These are phyloP conservation scores for Carex kokanica DNA, from an alignment of 176 grass and related monocot genomes.

Conservation along the genomic window DNA sequence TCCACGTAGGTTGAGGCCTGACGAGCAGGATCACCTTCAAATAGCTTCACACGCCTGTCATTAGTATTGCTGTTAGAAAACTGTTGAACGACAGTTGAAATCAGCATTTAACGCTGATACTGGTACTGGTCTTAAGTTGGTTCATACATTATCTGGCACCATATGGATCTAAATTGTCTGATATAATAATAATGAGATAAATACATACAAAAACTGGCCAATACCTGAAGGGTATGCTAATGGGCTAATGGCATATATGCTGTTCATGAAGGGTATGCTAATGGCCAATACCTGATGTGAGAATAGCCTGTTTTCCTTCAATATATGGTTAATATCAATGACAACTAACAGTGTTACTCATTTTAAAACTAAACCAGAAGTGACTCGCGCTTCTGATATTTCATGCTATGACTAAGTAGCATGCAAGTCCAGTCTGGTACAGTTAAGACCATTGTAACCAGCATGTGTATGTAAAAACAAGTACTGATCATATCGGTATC, in stretches of 20 bases:
- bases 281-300: not conserved
- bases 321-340: not conserved
- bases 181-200: not conserved
- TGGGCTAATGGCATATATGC: not conserved
- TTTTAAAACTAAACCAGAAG: not conserved
- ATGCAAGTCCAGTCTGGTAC: not conserved
- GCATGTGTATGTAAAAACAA: not conserved
- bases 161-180: not conserved
- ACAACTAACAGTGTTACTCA: not conserved
- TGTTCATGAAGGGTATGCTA: not conserved
- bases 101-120: not conserved
- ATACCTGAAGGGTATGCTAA: not conserved
- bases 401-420: not conserved
- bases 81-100: not conserved
- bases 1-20: constrained; percentile 54
- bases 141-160: not conserved
- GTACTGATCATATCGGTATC: not conserved
- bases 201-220: not conserved
- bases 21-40: constrained; percentile 39
- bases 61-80: constrained; percentile 13
- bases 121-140: not conserved
- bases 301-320: not conserved
- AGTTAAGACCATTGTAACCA: not conserved
- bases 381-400: not conserved
- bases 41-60: constrained; percentile 43